These are phyloP conservation scores for Ganoderma meredithae DNA, from an alignment of 1,284 basidiomycete genomes.

Conservation along the genomic window DNA sequence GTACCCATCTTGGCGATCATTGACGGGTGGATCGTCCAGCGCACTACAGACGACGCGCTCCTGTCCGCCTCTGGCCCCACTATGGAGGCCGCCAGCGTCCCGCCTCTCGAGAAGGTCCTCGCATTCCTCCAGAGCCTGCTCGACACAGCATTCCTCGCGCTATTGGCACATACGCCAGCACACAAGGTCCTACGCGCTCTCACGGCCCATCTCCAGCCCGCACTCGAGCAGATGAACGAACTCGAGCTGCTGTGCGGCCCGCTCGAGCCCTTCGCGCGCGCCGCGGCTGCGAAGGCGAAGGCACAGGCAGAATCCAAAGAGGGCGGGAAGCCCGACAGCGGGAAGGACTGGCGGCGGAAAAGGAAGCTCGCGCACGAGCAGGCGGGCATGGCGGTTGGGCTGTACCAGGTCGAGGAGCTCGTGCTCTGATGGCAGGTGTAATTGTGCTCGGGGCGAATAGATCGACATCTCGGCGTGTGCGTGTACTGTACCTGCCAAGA, in stretches of 20 bases:
- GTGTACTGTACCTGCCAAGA: neutral
- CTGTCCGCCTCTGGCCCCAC: slow-evolving; percentile 22
- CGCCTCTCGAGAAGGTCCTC: slow-evolving; percentile 59
- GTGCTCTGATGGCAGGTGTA: slow-evolving; percentile 47
- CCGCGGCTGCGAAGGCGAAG: slow-evolving; percentile 51
- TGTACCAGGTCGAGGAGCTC: slow-evolving; percentile 77
- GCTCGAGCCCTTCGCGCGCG: slow-evolving; percentile 63
- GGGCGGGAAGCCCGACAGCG: slow-evolving; percentile 42
- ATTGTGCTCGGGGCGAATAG: neutral
- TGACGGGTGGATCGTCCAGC: slow-evolving; percentile 60
- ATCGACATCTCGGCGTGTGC: neutral
- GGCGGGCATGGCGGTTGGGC: slow-evolving; percentile 59
- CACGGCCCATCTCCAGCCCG: slow-evolving; percentile 58
- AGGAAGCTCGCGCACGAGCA: slow-evolving; percentile 60
- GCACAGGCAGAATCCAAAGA: slow-evolving; percentile 48
- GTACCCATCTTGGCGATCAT: slow-evolving; percentile 57
- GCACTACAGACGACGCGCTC: slow-evolving; percentile 39
- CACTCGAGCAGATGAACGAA: slow-evolving; percentile 55
- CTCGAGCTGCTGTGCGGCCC: slow-evolving; percentile 64
- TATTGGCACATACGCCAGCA: slow-evolving; percentile 66
- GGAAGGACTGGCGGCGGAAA: slow-evolving; percentile 64
- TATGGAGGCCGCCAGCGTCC: slow-evolving; percentile 18
- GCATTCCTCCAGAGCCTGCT: slow-evolving; percentile 67
- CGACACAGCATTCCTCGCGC: slow-evolving; percentile 70
- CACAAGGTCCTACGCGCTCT: slow-evolving; percentile 58